Percentiles rank a stretch among this genome's conserved stretches.
Evolutionary conservation across 2,329 filamentous ascomycete species (phyloP).

Genomic region (Huntiella savannae): DNA sequence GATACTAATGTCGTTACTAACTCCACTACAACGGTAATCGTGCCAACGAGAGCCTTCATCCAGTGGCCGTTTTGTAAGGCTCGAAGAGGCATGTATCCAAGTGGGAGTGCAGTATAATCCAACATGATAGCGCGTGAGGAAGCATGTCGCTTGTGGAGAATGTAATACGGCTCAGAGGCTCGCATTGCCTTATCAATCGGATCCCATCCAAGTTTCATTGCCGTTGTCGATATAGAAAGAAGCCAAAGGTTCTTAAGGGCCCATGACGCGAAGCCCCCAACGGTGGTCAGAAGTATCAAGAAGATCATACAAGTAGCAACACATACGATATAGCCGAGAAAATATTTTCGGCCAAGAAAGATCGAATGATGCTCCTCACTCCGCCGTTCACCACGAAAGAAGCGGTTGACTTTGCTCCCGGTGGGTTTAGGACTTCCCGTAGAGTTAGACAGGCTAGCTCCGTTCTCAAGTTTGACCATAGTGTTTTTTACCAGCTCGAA

Average conservation of each 20-base stretch:
- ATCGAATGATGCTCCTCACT: conserved; percentile 44
- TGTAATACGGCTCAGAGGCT: conserved; percentile 58
- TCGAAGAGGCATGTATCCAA: conserved; percentile 42
- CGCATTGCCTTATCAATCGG: conserved; percentile 50
- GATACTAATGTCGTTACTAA: conserved; percentile 51
- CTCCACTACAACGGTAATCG: conserved; percentile 55
- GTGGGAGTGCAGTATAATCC: conserved; percentile 55
- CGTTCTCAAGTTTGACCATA: conserved; percentile 39
- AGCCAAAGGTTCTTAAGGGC: conserved; percentile 26
- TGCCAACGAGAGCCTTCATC: conserved; percentile 47
- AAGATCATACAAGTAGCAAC: conserved; percentile 33
- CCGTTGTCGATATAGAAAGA: conserved; percentile 44
- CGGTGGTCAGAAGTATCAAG: conserved; percentile 22
- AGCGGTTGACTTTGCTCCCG: not conserved
- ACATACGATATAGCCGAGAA: conserved; percentile 22
- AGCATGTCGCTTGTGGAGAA: conserved; percentile 46
- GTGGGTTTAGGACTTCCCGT: not conserved
- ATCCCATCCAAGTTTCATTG: conserved; percentile 49
- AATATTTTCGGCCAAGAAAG: conserved; percentile 36
- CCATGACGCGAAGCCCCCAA: no score
- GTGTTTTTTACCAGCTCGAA: conserved; percentile 55
- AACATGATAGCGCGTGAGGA: conserved; percentile 46
- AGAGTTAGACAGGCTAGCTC: not conserved
- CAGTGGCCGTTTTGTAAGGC: conserved; percentile 45
- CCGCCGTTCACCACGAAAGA: not conserved